Evolutionary conservation across 169 alveolate species (phyloP), one percentile per base, ranked within the genome.

Genomic region (Eimeria falciformis): DNA sequence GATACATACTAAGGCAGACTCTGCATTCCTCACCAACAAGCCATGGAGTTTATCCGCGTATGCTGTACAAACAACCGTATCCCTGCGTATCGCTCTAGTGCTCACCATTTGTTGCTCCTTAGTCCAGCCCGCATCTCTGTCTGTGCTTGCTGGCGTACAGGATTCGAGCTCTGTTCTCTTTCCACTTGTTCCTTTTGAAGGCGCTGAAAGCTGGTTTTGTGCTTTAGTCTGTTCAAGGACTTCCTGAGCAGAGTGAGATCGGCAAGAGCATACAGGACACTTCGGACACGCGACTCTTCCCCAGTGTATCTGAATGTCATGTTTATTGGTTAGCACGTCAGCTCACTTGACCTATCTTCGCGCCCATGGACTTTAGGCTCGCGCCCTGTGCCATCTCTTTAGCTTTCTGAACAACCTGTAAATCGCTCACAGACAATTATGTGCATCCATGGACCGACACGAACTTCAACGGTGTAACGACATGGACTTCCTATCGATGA

Each of bases 91-190:
- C 23, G 62, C 0, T 21, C 1, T 21, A 27, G 12, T 18, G 29
- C 68, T 18, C 75, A 55, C 82, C 68, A 81, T 90, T 93, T 94
- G 96, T 77, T 95, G 95, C 40, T 93, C 97, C 69, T 90, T 88
- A 14, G 94, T 94, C 96, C 97, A 94, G 21, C 37, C 45, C 50
- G 81, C 40, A 23, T 27, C 81, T 9, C 37, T n/a, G 9, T 18
- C 0, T 17, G 45, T 40, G 69, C 87, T 50, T 18, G 87, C 18
- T 25, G 87, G 53, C 40, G 14, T 17, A 7, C 37, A 12, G n/a
- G 81, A n/a, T 29, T 37, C 83, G 33, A 56, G 25, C 11, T 71
- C 83, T 25, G 58, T 2, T 18, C 21, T 5, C 62, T 14, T 43
- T 3, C 83, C 58, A 56, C 43, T 71, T 71, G 18, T 33, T 7